Base-by-base conservation (phyloP, 1,284 basidiomycete genomes). In the Cystobasidium sp. region DNA sequence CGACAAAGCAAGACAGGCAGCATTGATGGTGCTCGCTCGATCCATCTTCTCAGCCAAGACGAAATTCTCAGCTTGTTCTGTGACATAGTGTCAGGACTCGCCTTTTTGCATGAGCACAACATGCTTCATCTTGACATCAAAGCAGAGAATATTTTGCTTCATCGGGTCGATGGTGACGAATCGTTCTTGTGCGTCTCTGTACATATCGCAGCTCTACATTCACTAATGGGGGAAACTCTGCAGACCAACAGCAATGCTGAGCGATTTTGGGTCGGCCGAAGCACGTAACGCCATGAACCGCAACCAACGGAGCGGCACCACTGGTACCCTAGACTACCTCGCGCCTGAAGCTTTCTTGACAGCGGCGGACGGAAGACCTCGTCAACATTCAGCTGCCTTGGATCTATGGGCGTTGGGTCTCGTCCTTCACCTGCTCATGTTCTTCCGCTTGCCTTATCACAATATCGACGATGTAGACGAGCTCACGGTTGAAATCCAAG, bases 101-200 rank as follows among this genome's bases (percentile, higher is more conserved):
- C 72, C 0, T 80, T 78, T 62, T 62, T 80, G 12, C 80, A 80
- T 49, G 44, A 66, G 5, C 64, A 73, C 20, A 78, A 78, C 65
- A 76, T 80, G 39, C 76, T 80, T 1, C 80, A 80, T 51, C 74
- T 80, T 39, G 80, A 80, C 51, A 75, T 80, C 41, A 80, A 80
- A 62, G 80, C 79, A 0, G 80, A 79, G 46, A 80, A 80, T 65
- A 78, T 80, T 4, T 71, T 80, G 3, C 70, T 80, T 4, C 75
- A 78, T 44, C 79, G 77, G 73, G 76, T 76, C n/a, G 79, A 79
- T 3, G 76, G 78, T 9, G 74, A 59, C 22, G 55, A 66, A 2
- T 24, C 62, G 9, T 43, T 61, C 8, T n/a, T 72, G 64, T 66
- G 22, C 14, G 67, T 49, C 24, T 22, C 44, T 7, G 22, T 18